Conservation (phyloP, 75 land plant species). For the Chamaecyparis obtusa region DNA sequence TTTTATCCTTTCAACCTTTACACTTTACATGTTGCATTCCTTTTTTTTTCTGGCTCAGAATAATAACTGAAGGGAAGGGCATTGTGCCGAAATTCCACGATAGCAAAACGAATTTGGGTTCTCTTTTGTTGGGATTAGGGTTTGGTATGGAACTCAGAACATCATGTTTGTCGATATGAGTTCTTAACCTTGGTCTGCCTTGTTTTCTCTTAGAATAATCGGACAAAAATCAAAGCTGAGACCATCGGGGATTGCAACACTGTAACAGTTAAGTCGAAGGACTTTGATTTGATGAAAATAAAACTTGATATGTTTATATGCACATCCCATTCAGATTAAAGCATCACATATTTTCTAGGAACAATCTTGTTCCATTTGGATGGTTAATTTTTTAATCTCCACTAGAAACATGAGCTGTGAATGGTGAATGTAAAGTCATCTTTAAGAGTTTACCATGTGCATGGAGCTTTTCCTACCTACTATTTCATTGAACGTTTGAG, state of each 20-base stretch:
- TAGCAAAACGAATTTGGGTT: background rate
- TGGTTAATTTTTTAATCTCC: background rate
- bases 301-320: background rate
- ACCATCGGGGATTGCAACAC: background rate
- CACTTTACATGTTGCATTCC: no score
- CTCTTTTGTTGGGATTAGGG: background rate
- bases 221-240: background rate
- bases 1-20: background rate
- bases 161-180: background rate
- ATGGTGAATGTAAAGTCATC: background rate
- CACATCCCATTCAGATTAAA: background rate
- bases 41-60: background rate
- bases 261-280: background rate
- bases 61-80: background rate
- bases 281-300: background rate
- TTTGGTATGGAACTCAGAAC: background rate
- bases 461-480: background rate
- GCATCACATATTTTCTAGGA: background rate
- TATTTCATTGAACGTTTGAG: background rate
- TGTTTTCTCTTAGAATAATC: conserved; percentile 2
- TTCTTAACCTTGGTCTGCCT: background rate
- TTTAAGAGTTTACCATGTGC: background rate
- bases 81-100: background rate
- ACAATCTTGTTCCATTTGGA: background rate
- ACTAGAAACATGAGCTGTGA: background rate